Base-by-base conservation (phyloP, 1,284 basidiomycete genomes). In the Trametes polyzona region DNA sequence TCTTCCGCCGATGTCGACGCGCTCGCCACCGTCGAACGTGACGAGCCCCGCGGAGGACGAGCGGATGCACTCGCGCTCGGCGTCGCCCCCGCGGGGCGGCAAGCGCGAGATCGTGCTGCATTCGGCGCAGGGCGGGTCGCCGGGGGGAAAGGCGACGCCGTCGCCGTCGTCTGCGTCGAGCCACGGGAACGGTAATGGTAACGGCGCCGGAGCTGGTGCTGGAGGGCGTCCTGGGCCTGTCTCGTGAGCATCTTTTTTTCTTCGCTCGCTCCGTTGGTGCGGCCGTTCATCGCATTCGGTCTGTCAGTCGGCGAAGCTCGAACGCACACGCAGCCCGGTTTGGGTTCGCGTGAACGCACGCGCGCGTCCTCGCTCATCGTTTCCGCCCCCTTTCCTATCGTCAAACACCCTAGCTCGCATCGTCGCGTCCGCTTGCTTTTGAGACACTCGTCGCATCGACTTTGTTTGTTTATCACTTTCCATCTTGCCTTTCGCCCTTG, bases 1-100 rank as follows among this genome's bases (percentile, higher is more conserved):
- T 2, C 74, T 87, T 3, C 87, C 87, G 42, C 83, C 86, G 0
- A 87, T 88, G 59, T 77, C 84, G 35, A 87, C 85, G n/a, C 72
- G 87, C 19, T 83, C 83, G n/a, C 82, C 84, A 19, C 66, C 78
- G 4, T 81, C 80, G 23, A 23, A 47, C 30, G 55, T 19, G 39
- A 78, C 78, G 16, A 78, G 78, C n/a, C 77, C 81, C 62, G 82
- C 83, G 78, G 78, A 49, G 27, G 67, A 73, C 35, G 73, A 83
- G 55, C 65, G 66, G 44, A 61, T 63, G 57, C 65, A 67, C 42
- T 68, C 70, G 46, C 65, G 69, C 37, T 72, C 71, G 43, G 64
- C 64, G 27, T 71, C 72, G 61, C 71, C 70, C 21, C 78, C 81
- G 24, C 79, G 61, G 74, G 79, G 59, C 72, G 75, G 52, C 81